These are phyloP conservation scores for Sporothrix protearum DNA, from an alignment of 2,329 filamentous ascomycete genomes.

Conservation along the genomic window DNA sequence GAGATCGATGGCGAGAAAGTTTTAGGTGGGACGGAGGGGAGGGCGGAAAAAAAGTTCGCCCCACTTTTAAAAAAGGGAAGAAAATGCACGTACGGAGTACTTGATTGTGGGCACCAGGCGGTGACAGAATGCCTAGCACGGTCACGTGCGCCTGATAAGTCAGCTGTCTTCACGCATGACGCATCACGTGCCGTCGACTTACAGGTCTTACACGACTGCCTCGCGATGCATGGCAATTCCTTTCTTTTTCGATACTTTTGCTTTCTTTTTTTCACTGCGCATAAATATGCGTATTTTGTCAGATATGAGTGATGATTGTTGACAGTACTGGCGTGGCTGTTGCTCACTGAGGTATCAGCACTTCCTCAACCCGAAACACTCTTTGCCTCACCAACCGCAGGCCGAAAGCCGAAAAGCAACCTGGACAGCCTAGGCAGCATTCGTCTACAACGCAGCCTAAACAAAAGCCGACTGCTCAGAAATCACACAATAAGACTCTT, in stretches of 20 bases:
- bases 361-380: neutral
- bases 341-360: neutral
- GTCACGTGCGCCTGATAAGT: neutral
- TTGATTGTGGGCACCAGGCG: constrained; percentile 9
- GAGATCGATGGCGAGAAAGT: neutral
- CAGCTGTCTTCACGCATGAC: neutral
- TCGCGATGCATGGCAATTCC: neutral
- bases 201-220: neutral
- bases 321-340: neutral
- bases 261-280: neutral
- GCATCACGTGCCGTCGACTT: neutral
- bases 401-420: neutral
- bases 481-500: neutral
- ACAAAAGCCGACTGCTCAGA: neutral
- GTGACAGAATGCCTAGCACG: constrained; percentile 10
- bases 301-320: neutral
- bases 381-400: neutral
- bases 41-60: constrained; percentile 6
- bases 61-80: neutral
- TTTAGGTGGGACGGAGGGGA: constrained; percentile 7
- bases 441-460: neutral
- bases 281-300: neutral
- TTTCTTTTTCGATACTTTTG: neutral
- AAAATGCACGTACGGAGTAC: neutral
- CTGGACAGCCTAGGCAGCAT: neutral